Percentiles rank a stretch among this genome's conserved stretches.
Evolutionary conservation across 768 basidiomycete genomes (phyloP).

Genomic region (Daedaleopsis sinensis): DNA sequence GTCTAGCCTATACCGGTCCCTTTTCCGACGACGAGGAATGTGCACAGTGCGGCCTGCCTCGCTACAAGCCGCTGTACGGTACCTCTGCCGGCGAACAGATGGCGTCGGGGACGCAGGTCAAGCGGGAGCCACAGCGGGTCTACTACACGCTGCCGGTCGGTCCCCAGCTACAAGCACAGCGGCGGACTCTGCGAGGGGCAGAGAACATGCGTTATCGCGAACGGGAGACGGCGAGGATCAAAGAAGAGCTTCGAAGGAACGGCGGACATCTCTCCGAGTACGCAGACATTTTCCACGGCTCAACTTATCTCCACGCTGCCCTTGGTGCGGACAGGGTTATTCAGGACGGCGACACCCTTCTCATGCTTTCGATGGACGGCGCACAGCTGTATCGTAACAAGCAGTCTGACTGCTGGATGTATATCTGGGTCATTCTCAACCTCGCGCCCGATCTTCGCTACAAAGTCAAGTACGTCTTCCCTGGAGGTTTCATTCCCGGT

Average conservation of each 20-base stretch:
- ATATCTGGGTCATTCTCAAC: constrained; percentile 33
- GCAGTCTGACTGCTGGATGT: constrained; percentile 37
- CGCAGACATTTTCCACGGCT: constrained; percentile 21
- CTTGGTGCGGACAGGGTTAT: constrained; percentile 18
- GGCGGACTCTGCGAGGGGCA: no score
- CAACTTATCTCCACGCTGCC: constrained; percentile 31
- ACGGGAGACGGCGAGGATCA: no score
- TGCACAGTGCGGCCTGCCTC: constrained; percentile 29
- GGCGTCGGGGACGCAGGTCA: no score
- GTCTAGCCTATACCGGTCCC: constrained; percentile 43
- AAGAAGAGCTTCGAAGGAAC: background rate
- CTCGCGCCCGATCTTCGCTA: constrained; percentile 29
- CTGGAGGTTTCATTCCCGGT: constrained; percentile 33
- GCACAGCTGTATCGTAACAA: constrained; percentile 34
- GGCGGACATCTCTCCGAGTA: constrained; percentile 29
- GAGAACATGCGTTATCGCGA: no score
- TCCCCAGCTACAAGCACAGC: no score
- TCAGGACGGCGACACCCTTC: constrained; percentile 28
- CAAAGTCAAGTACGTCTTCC: constrained; percentile 31
- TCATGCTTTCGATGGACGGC: constrained; percentile 31
- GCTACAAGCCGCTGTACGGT: constrained; percentile 23
- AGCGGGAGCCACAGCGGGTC: background rate
- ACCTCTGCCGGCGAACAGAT: background rate
- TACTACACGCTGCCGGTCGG: no score
- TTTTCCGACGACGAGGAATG: constrained; percentile 23